phyloP scores from a whole-genome alignment of 2,329 filamentous ascomycete genomes.

The Calonectria multiphialidica region DNA sequence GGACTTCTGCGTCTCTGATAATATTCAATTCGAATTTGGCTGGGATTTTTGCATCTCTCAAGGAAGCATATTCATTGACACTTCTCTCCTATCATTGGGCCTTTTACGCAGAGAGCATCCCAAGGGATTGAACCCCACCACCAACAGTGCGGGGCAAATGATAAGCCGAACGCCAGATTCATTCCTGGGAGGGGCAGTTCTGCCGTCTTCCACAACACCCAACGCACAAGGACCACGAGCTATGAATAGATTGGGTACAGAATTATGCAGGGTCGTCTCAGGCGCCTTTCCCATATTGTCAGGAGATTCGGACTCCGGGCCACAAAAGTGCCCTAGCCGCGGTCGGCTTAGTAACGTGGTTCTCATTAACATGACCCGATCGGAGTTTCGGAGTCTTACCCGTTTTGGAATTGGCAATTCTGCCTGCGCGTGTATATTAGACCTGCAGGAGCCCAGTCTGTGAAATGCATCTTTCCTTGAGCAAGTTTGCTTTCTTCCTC shows the following conservation, averaged over 20 bases:
- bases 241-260: constrained; percentile 11
- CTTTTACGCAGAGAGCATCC: not conserved
- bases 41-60: too few species aligned
- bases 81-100: too few species aligned
- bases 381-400: constrained; percentile 16
- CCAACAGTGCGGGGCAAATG: not conserved
- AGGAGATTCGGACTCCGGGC: not conserved
- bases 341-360: not conserved
- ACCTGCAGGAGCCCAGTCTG: not conserved
- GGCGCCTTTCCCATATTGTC: not conserved
- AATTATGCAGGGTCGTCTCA: not conserved
- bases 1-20: too few species aligned
- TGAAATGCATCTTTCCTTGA: not conserved
- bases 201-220: not conserved
- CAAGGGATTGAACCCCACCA: not conserved
- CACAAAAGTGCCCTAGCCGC: constrained; percentile 9
- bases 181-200: not conserved
- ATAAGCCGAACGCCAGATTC: not conserved
- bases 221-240: not conserved
- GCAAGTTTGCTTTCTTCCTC: not conserved
- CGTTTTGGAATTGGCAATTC: not conserved
- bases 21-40: too few species aligned
- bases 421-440: not conserved
- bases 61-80: too few species aligned
- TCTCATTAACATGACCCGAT: not conserved